A percentile compares a stretch with the other conserved stretches of the same genome.
phyloP scores from a whole-genome alignment of 2,329 filamentous ascomycete species.

The Rhynchosporium agropyri region DNA sequence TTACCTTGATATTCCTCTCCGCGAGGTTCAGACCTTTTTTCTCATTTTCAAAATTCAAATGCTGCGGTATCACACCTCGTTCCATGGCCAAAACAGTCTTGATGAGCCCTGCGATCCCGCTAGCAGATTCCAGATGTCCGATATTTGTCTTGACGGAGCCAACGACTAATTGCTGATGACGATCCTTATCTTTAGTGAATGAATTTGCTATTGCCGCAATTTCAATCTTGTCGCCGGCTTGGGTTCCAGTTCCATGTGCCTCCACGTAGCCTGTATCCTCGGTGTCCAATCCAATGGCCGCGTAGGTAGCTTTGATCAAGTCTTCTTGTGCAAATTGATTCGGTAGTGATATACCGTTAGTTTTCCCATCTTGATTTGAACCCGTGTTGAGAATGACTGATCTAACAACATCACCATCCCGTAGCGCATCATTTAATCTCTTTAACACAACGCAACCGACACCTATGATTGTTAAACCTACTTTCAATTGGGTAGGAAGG shows the following conservation, averaged over 20 bases:
- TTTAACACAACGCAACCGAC: constrained; percentile 48
- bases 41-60: background rate
- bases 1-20: constrained; percentile 6
- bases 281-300: constrained; percentile 20
- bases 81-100: constrained; percentile 10
- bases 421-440: constrained; percentile 45
- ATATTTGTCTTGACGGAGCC: constrained; percentile 37
- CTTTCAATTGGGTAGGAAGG: too few relatives aligned
- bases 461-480: too few relatives aligned
- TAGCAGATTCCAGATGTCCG: constrained; percentile 36
- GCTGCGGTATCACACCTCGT: background rate
- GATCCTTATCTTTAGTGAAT: background rate
- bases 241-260: constrained; percentile 31
- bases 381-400: constrained; percentile 48
- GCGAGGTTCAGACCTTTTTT: background rate
- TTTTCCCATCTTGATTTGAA: constrained; percentile 50
- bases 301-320: constrained; percentile 39
- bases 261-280: constrained; percentile 27
- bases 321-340: background rate
- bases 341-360: constrained; percentile 48
- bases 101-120: constrained; percentile 3
- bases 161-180: constrained; percentile 8
- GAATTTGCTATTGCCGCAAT: constrained; percentile 18
- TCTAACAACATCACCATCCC: constrained; percentile 47
- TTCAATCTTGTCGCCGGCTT: constrained; percentile 25